Conservation (phyloP, 2,329 filamentous ascomycete species). For the Massarina eburnea region DNA sequence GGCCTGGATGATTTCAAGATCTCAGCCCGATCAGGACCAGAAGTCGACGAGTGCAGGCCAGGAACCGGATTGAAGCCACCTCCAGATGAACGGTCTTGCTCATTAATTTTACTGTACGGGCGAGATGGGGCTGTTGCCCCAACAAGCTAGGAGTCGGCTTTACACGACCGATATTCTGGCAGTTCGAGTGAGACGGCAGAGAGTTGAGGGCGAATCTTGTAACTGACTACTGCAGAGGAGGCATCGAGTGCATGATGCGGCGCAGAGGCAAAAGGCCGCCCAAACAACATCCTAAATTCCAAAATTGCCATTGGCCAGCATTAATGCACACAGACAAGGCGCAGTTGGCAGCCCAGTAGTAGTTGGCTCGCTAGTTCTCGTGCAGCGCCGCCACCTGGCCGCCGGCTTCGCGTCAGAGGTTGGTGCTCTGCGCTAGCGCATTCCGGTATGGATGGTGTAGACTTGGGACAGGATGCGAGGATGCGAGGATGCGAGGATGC, state of each 20-base stretch:
- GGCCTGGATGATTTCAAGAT: no score
- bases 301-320: constrained; percentile 23
- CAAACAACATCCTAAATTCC: constrained; percentile 16
- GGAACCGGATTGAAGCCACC: no score
- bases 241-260: constrained; percentile 20
- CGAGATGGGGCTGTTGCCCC: constrained; percentile 6
- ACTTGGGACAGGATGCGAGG: constrained; percentile 16
- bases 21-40: no score
- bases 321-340: constrained; percentile 20
- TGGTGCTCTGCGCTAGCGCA: constrained; percentile 15
- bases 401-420: constrained; percentile 16
- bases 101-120: no score
- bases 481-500: constrained; percentile 10
- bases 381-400: constrained; percentile 16
- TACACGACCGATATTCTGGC: constrained; percentile 12
- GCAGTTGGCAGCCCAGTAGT: constrained; percentile 16
- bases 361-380: constrained; percentile 21
- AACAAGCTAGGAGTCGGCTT: constrained; percentile 13
- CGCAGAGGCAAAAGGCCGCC: constrained; percentile 17
- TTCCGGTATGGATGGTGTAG: constrained; percentile 11
- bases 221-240: constrained; percentile 16
- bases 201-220: constrained; percentile 8
- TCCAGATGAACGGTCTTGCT: no score
- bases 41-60: no score
- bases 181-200: constrained; percentile 11